Conservation (phyloP, 768 basidiomycete genomes). For the Mycena galericulata region DNA sequence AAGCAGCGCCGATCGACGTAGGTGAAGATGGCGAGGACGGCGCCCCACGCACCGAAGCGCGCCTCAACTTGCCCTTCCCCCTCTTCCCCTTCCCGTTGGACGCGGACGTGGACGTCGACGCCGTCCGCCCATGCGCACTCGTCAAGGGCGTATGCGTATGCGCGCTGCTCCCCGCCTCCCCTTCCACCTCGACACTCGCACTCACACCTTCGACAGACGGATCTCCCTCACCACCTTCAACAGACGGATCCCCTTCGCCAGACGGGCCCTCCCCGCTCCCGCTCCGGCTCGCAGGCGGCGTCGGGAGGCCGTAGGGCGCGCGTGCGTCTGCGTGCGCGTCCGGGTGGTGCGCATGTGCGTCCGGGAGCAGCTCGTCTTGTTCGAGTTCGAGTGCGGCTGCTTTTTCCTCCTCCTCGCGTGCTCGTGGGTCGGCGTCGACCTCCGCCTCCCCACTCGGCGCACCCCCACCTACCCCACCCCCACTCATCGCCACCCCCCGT, state of each 20-base stretch:
- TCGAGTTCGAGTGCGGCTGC: too few relatives aligned
- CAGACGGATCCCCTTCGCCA: neutral
- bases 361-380: too few relatives aligned
- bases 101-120: too few relatives aligned
- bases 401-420: neutral
- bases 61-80: neutral
- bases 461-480: too few relatives aligned
- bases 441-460: neutral
- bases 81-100: too few relatives aligned
- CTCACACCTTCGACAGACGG: neutral
- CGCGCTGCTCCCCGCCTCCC: too few relatives aligned
- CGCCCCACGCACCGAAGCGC: too few relatives aligned
- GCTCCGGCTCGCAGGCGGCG: constrained; percentile 32
- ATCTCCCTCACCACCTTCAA: neutral
- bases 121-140: neutral
- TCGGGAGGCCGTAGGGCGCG: constrained; percentile 27
- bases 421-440: neutral
- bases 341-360: too few relatives aligned
- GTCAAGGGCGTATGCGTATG: neutral
- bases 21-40: too few relatives aligned
- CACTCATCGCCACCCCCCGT: neutral
- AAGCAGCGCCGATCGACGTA: too few relatives aligned
- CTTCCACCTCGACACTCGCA: too few relatives aligned
- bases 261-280: constrained; percentile 32
- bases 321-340: too few relatives aligned